Evolutionary conservation across 305 asterid genomes (phyloP), one percentile per base, ranked within the genome.

Genomic region (Petunia hybrid): DNA sequence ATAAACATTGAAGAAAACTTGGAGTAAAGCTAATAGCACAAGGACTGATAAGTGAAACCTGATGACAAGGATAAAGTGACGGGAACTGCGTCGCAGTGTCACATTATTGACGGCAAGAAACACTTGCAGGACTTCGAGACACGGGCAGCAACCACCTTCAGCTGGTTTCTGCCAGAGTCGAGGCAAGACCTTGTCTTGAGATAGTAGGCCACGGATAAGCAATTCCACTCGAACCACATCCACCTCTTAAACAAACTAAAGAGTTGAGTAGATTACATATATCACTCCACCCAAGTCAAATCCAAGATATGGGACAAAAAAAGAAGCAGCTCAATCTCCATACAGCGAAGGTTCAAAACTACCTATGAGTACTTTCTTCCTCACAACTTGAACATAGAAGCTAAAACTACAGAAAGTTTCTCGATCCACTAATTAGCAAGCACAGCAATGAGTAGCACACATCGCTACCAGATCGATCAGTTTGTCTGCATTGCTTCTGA

Each of bases 401-500:
- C 48, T 40, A 81, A 38, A 81, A 80, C 80, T 67, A 85, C 87
- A 87, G 70, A 62, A 73, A 69, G 46, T 80, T 74, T 80, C 40
- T 10, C 42, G 77, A 31, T 71, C 45, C 78, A 35, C 62, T 71
- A 31, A 80, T 69, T 22, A 22, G 31, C 31, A 22, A 40, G 6
- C 53, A 80, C 3, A 41, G 79, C 16, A 70, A 60, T 55, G 6
- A 35, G 82, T 48, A 41, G 45, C 77, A 74, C 69, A 78, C 59
- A 81, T 61, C 7, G 70, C 75, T 67, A 75, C 80, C n/a, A 45
- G 39, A 82, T 85, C 41, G 13, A 88, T 90, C 81, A 94, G 71
- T 87, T 89, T 76, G 89, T 91, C 87, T 91, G 91, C 99, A 95
- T 93, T 3, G 99, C 88, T 65, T 87, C 94, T 82, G 94, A 87